Evolutionary conservation across 2,329 filamentous ascomycete genomes (phyloP), one percentile per base, ranked within the genome.

Genomic region (Dendrostoma leiphaemia): DNA sequence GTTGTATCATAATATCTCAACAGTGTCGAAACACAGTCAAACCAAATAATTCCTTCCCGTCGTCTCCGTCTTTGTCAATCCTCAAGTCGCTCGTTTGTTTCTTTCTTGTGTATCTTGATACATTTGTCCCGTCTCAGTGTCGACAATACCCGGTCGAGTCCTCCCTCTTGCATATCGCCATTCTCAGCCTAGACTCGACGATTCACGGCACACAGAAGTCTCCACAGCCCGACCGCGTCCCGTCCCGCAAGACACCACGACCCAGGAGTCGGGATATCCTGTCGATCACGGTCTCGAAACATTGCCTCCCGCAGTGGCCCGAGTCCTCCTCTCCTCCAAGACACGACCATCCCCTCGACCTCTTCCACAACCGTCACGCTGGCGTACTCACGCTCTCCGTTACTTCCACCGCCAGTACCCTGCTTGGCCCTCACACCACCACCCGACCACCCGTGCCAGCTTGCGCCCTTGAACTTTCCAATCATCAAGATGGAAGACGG

Each of bases 401-500:
- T 62, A 28, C 35, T 59, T 34, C 58, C 57, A 21, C 57, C 51
- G n/a, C 57, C 51, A 41, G 35, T 59, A 48, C 50, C 60, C 21
- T 53, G 54, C 28, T 48, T 53, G 48, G 55, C 53, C 10, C 32
- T 60, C 28, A 58, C 59, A 37, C 62, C 61, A 23, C 62, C 61
- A 40, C 56, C 62, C 34, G 45, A 56, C 45, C 32, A 52, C 23
- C 23, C 50, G 38, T 58, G 51, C 35, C 51, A 58, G 28, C 53
- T 66, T 35, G 61, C 63, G 13, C 55, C 55, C 12, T 40, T 54
- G 28, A 40, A 56, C 61, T 34, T 60, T 64, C 63, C 60, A 58
- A 54, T 61, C 46, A 65, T 67, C 62, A 80, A 63, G 77, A 80
- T 60, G 71, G 57, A 59, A 48, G 50, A 51, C 5, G 40, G 45